Evolutionary conservation across 345 rosid species (phyloP).

Genomic region (Conringia planisiliqua): DNA sequence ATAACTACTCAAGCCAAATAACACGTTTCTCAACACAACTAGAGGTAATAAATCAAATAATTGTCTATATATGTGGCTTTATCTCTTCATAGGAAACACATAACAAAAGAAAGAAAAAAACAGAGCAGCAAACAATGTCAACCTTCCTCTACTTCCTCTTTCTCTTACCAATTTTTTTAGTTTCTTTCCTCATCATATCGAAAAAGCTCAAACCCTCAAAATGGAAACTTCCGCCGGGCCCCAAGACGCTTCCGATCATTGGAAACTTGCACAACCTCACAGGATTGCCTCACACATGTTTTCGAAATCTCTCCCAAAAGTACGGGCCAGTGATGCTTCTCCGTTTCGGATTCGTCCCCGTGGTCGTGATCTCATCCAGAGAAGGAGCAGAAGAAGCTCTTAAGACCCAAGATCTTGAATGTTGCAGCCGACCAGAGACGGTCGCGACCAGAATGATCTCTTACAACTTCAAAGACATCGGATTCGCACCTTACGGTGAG

Average conservation of each 20-base stretch:
- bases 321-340: constrained; percentile 50
- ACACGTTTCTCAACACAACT: neutral
- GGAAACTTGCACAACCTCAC: constrained; percentile 48
- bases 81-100: neutral
- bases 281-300: constrained; percentile 33
- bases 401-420: constrained; percentile 34
- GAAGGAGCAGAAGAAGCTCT: constrained; percentile 41
- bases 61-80: neutral
- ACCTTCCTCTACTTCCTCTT: constrained; percentile 17
- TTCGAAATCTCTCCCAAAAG: constrained; percentile 33
- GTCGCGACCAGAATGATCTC: constrained; percentile 26
- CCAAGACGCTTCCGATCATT: constrained; percentile 40
- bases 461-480: constrained; percentile 37
- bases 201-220: neutral
- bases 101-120: neutral
- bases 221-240: constrained; percentile 36
- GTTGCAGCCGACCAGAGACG: constrained; percentile 39
- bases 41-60: neutral
- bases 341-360: constrained; percentile 39
- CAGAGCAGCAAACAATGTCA: constrained; percentile 15
- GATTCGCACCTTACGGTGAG: constrained; percentile 38
- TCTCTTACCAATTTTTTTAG: neutral
- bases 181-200: neutral
- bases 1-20: neutral
- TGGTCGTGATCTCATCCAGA: constrained; percentile 42